These are phyloP conservation scores for Knoxdaviesia proteae DNA, from an alignment of 2,329 filamentous ascomycete species.

Conservation along the genomic window DNA sequence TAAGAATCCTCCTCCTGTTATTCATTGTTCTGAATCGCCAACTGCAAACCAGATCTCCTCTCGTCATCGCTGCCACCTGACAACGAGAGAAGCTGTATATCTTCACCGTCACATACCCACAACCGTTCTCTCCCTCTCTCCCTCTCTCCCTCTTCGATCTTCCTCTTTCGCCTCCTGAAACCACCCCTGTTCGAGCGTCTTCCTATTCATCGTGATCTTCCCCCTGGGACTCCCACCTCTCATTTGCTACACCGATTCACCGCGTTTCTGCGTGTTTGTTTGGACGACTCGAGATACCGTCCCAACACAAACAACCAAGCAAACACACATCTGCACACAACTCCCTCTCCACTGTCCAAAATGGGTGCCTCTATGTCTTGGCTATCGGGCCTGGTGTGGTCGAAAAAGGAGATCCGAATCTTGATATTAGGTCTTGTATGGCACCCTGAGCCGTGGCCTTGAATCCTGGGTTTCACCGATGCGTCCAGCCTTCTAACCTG, in stretches of 20 bases:
- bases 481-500: background rate
- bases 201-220: conserved; percentile 8
- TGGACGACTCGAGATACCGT: background rate
- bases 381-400: conserved; percentile 56
- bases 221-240: conserved; percentile 8
- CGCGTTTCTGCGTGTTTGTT: background rate
- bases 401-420: conserved; percentile 96
- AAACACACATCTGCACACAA: too few relatives aligned
- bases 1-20: too few relatives aligned
- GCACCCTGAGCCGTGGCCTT: background rate
- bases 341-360: conserved; percentile 10
- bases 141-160: background rate
- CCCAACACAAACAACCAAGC: background rate
- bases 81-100: too few relatives aligned
- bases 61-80: too few relatives aligned
- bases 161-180: background rate
- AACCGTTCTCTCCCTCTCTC: background rate
- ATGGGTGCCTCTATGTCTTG: conserved; percentile 48
- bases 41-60: too few relatives aligned
- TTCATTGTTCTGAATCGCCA: too few relatives aligned
- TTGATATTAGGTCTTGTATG: conserved; percentile 80
- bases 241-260: conserved; percentile 3
- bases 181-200: background rate
- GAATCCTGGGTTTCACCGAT: background rate
- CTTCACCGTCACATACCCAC: background rate